A percentile compares a stretch with the other conserved stretches of the same genome.
Conservation (phyloP, 768 basidiomycete species). For the Tylopilus balloui region DNA sequence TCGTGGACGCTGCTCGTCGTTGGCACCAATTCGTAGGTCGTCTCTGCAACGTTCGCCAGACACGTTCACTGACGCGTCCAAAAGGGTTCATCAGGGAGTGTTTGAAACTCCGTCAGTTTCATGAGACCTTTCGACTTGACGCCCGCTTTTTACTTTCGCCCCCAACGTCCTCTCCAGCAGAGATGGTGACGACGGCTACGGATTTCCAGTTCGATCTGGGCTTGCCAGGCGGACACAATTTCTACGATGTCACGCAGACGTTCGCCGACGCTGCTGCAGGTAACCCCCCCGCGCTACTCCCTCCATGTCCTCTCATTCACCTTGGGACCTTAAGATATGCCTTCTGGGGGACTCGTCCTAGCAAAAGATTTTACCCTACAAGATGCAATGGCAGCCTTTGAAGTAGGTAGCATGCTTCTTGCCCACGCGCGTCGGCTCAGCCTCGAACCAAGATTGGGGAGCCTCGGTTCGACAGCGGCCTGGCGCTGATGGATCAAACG, state of each 20-base stretch:
- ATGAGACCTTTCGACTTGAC: conserved; percentile 6
- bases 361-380: conserved; percentile 68
- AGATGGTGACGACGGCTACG: conserved; percentile 14
- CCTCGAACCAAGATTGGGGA: conserved; percentile 73
- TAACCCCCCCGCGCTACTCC: conserved; percentile 25
- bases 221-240: conserved; percentile 56
- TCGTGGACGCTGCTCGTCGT: conserved; percentile 6
- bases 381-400: conserved; percentile 93
- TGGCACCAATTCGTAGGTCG: neutral
- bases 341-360: conserved; percentile 56
- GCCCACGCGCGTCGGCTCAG: conserved; percentile 12
- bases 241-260: conserved; percentile 57
- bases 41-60: conserved; percentile 3
- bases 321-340: conserved; percentile 49
- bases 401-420: conserved; percentile 44
- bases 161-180: conserved; percentile 2
- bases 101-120: conserved; percentile 31
- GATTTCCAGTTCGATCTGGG: conserved; percentile 12
- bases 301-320: conserved; percentile 5
- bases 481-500: conserved; percentile 42
- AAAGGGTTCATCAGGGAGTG: conserved; percentile 12
- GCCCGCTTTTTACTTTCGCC: neutral
- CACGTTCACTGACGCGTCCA: conserved; percentile 5
- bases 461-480: conserved; percentile 82
- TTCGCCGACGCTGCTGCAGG: conserved; percentile 62